Conservation (phyloP, 176 grass and related monocot species). For the Oryza glumipatula region DNA sequence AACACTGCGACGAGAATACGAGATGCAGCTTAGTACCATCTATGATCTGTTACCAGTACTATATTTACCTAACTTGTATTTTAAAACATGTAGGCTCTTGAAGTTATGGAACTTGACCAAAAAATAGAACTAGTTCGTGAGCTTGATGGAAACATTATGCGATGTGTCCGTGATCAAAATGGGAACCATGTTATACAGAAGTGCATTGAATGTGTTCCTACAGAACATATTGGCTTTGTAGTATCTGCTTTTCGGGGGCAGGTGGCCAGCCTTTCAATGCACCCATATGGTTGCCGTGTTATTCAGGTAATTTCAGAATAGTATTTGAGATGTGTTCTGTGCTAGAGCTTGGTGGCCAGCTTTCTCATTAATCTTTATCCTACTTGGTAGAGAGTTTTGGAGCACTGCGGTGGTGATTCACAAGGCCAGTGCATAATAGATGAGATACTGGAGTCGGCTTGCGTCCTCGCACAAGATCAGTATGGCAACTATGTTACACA, state of each 20-base stretch:
- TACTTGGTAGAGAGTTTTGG: conserved; percentile 82
- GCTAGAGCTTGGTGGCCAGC: conserved; percentile 10
- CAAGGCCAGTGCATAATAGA: conserved; percentile 94
- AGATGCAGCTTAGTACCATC: conserved; percentile 7
- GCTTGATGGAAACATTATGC: conserved; percentile 90
- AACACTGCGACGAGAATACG: background rate
- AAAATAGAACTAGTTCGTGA: conserved; percentile 82
- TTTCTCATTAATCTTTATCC: conserved; percentile 25
- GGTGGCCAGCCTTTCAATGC: conserved; percentile 84
- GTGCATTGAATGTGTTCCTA: conserved; percentile 95
- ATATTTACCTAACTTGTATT: conserved; percentile 43
- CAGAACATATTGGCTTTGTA: conserved; percentile 80
- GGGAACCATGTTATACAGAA: conserved; percentile 99
- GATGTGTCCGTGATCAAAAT: conserved; percentile 97
- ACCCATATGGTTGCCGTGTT: conserved; percentile 97
- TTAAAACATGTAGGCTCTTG: conserved; percentile 69
- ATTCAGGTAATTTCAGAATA: conserved; percentile 76
- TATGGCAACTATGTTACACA: conserved; percentile 99
- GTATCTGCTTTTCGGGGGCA: conserved; percentile 88
- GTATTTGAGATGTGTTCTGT: background rate
- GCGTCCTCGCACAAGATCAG: conserved; percentile 92
- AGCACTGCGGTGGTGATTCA: conserved; percentile 75
- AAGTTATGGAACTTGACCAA: conserved; percentile 93
- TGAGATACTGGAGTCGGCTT: conserved; percentile 92
- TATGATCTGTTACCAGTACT: conserved; percentile 12